Base-by-base conservation (phyloP, 441 rosid genomes). In the Syzygium syzygioides region DNA sequence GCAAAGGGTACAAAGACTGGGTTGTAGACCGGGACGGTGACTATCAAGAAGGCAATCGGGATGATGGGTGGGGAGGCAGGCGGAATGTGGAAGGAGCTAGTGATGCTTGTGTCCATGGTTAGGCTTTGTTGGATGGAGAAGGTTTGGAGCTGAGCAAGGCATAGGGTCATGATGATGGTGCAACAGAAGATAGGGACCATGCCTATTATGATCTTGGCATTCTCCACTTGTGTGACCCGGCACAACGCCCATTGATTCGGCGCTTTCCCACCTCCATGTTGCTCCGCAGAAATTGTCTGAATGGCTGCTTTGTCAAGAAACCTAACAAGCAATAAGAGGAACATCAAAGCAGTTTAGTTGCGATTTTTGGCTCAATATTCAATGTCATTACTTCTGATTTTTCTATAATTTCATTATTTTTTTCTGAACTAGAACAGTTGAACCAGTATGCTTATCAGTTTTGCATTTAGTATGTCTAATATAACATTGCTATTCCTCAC, bases 231-330 rank as follows among this genome's bases (percentile, higher is more conserved):
- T 3, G 96, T 95, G 62, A 94, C 93, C 57, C 91, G 90, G 93
- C 95, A 92, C 54, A 94, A 94, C 86, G 88, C 93, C 97, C 96
- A 93, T 85, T 91, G 94, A 90, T 88, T 92, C 55, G 76, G 93
- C 45, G 86, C 57, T 89, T 89, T 89, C 37, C 88, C 66, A 48
- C 48, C 79, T 56, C 59, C 87, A 11, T 28, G 9, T 11, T 89
- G 59, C 54, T 25, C 85, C 68, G 76, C 6, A 41, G 87, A 25
- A 55, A 88, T 28, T 85, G 90, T 88, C 88, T 86, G 91, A 86
- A 95, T 92, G 60, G 96, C 95, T 87, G 95, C 95, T 93, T 88
- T 94, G 91, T 94, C 97, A 30, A 94, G 92, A 89, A 89, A 95
- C 90, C 95, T 92, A 90, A 87, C 79, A 53, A 53, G 14, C n/a